Conservation (phyloP, 2,329 filamentous ascomycete species). For the Pyrenochaeta sp. region DNA sequence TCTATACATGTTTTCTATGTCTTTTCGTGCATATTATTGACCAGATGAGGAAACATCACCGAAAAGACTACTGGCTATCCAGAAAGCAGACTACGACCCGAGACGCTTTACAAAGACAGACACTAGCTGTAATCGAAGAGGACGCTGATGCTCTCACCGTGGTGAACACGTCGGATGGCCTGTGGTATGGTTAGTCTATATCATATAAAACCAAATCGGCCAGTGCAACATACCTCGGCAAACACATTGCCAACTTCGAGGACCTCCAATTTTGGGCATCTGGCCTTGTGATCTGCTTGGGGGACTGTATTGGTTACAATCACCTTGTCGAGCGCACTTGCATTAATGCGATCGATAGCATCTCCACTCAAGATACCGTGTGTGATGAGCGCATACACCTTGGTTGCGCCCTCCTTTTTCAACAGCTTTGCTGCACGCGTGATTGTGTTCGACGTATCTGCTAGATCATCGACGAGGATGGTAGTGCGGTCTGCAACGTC, state of each 20-base stretch:
- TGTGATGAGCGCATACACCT: conserved; percentile 90
- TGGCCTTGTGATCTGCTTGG: conserved; percentile 78
- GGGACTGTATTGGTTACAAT: conserved; percentile 96
- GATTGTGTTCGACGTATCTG: conserved; percentile 96
- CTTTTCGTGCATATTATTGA: not conserved
- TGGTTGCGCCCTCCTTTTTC: conserved; percentile 89
- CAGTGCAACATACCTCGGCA: conserved; percentile 72
- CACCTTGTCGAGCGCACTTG: conserved; percentile 90
- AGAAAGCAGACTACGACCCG: conserved; percentile 6
- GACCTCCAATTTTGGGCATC: conserved; percentile 89
- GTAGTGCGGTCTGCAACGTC: conserved; percentile 82
- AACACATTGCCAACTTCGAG: conserved; percentile 90
- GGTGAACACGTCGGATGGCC: conserved; percentile 93
- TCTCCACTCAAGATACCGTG: conserved; percentile 96
- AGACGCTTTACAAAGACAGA: conserved; percentile 14
- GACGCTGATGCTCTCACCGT: conserved; percentile 96
- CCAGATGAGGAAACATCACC: not conserved
- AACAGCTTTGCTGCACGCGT: conserved; percentile 95
- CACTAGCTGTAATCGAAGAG: conserved; percentile 83
- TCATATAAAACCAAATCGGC: not conserved
- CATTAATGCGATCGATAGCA: conserved; percentile 92
- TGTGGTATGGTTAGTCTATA: conserved; percentile 42
- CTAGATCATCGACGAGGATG: conserved; percentile 93
- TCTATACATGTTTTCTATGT: conserved; percentile 15
- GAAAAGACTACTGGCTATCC: not conserved